Base-by-base conservation (phyloP, 225 moss, liverwort and hornwort species). In the Neckera pumila region DNA sequence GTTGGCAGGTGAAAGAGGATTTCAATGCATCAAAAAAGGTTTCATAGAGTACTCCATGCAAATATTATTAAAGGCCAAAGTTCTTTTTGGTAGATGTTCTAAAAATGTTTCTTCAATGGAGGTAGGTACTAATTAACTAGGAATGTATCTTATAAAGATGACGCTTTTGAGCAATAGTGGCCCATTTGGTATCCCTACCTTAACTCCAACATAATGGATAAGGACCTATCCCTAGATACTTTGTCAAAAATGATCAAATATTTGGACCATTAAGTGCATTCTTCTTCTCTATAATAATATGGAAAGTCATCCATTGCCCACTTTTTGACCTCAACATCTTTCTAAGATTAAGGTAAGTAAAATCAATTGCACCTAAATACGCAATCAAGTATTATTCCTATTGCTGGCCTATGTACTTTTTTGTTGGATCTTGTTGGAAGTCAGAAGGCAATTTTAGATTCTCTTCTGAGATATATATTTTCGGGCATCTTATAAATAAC, bases 141-240 rank as follows among this genome's bases (percentile, higher is more conserved):
- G n/a, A 19, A 65, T 65, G 19, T 10, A 12, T 6, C 12, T 20
- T 0, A 0, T 21, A 1, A n/a, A 66, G n/a, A 20, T 66, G 20
- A 6, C 1, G 1, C 36, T 36, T 66, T 20, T 6, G 12, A 6
- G 0, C 34, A n/a, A n/a, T 0, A 34, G 0, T 64, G 2, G 11
- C 3, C 0, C 11, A 65, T 18, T 34, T 34, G 19, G 19, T n/a
- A 21, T n/a, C n/a, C 3, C n/a, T n/a, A 66, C 2, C 3, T 66
- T 0, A 66, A n/a, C 1, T 6, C 2, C 2, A 0, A n/a, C n/a
- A 3, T 4, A 38, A 67, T 2, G 4, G 2, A 38, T 4, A 0
- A 47, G 22, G 5, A 16, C 9, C 0, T 27, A 71, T 72, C 16
- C 26, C 10, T 0, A 27, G 1, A 2, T 43, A 16, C 5, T 43